Evolutionary conservation across 768 basidiomycete species (phyloP), one percentile per base, ranked within the genome.

Genomic region (Russula earlei): DNA sequence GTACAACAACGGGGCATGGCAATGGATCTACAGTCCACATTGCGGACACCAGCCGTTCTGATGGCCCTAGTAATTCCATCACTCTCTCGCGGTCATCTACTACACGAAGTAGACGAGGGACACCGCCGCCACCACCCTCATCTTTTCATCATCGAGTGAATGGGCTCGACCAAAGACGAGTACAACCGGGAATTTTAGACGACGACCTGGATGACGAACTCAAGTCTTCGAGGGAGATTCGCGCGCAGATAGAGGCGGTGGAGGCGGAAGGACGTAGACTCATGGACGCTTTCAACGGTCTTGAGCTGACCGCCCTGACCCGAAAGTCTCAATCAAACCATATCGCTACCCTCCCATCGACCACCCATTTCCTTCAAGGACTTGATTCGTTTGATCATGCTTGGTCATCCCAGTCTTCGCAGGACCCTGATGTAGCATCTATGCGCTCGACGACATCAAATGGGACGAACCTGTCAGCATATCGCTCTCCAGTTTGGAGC

Each of bases 251-350:
- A 41, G 71, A 76, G 56, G 68, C 74, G 6, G 79, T 91, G 41
- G 86, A 89, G 66, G 81, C 81, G 31, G 87, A 91, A 65, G 81
- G 78, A 6, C 75, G 77, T 58, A 74, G 84, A 47, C 68, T 90
- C 44, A 76, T 88, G 69, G 87, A 90, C 64, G 86, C 87, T 3
- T 90, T 90, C 67, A 86, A 80, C 62, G 85, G 87, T 9, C 72
- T 90, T 37, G 87, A 90, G 67, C 72, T 90, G 55, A 84, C 77
- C 33, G 79, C 83, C 20, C 69, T 88, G 46, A 81, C 82, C 10
- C 75, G 75, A 14, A 66, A 74, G 29, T 70, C 73, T 68, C 33
- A 72, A 70, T 1, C 71, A 19, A 51, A 66, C 45, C 41, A 57
- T 20, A 62, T 64, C 31, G 61, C 66, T 22, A 54, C 60, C 14